Base-by-base conservation (phyloP, 2,329 filamentous ascomycete genomes). In the Cryphonectria radicalis region DNA sequence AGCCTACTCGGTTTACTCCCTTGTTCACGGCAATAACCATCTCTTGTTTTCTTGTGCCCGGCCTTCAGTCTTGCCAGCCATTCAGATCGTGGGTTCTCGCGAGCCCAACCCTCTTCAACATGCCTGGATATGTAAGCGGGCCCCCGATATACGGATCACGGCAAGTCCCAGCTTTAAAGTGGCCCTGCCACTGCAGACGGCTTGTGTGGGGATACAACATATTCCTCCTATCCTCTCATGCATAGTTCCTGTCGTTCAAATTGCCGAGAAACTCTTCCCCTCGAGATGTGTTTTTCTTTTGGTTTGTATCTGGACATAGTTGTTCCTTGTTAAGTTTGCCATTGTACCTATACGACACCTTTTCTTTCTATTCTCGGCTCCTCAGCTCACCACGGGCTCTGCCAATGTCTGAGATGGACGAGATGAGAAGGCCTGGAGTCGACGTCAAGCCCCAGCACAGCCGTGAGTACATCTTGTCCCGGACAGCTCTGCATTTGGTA, bases 21-120 rank as follows among this genome's bases (percentile, higher is more conserved):
- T 63, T 60, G 37, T 35, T 57, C 53, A 43, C 70, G 70, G 70
- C 32, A 66, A 72, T 72, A 72, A 70, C 60, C 43, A 35, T n/a
- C 11, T 14, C 59, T 19, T 35, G 25, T 50, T 46, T 28, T 53
- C 50, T 69, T 72, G 69, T 35, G 67, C 46, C 70, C 70, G 70
- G 57, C 3, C 42, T 50, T 53, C 63, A 46, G 63, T 22, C 43
- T 37, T 53, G 63, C 28, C 22, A 14, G n/a, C 28, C 59, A 46
- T 53, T 28, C 42, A 22, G 4, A 19, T 3, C 59, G 43, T 63
- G 25, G 63, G 17, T 32, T 35, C 28, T 19, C 60, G 59, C 59
- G 25, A 40, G 70, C n/a, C 66, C 50, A 64, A n/a, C 19, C 50
- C 63, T 53, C 42, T 46, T 59, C 50, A 40, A 62, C 11, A 70